Percentiles rank a stretch among this genome's conserved stretches.
Conservation (phyloP, 2,329 filamentous ascomycete genomes). For the Xylariales sp. region DNA sequence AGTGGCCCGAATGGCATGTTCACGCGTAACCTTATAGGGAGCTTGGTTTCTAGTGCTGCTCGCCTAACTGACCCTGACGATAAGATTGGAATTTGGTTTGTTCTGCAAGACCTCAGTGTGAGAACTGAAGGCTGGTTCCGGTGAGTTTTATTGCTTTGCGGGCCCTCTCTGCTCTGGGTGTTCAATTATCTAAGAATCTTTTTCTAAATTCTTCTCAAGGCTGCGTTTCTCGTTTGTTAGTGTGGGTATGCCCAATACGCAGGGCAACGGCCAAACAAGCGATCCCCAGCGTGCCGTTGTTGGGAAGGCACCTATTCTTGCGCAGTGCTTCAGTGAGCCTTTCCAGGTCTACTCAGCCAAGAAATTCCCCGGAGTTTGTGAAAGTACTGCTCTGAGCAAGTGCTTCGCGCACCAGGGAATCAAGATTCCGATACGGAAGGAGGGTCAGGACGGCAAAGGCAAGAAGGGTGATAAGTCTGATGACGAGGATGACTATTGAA, state of each 20-base stretch:
- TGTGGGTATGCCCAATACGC: constrained; percentile 53
- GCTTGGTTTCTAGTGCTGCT: constrained; percentile 83
- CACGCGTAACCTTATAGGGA: constrained; percentile 91
- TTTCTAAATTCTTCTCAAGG: constrained; percentile 27
- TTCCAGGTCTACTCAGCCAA: constrained; percentile 97
- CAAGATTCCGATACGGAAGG: constrained; percentile 94
- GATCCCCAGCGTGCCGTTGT: constrained; percentile 57
- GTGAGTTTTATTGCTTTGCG: constrained; percentile 42
- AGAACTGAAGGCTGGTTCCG: constrained; percentile 88
- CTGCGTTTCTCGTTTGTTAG: constrained; percentile 76
- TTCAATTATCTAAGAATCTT: too few species aligned
- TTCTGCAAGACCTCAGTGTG: constrained; percentile 91
- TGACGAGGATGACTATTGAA: constrained; percentile 44
- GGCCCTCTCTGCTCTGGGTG: constrained; percentile 1
- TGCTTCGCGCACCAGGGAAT: constrained; percentile 91
- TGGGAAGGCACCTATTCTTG: constrained; percentile 75
- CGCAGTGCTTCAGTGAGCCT: constrained; percentile 77
- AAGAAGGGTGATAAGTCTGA: constrained; percentile 40
- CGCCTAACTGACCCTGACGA: constrained; percentile 73
- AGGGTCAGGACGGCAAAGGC: constrained; percentile 50
- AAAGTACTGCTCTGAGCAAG: constrained; percentile 87
- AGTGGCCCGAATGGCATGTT: constrained; percentile 87
- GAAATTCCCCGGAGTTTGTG: constrained; percentile 96
- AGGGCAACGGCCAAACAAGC: constrained; percentile 28
- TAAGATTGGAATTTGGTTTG: constrained; percentile 91